A percentile compares a stretch with the other conserved stretches of the same genome.
Conservation (phyloP, 208 protist genomes). For the Leishmania arabica region DNA sequence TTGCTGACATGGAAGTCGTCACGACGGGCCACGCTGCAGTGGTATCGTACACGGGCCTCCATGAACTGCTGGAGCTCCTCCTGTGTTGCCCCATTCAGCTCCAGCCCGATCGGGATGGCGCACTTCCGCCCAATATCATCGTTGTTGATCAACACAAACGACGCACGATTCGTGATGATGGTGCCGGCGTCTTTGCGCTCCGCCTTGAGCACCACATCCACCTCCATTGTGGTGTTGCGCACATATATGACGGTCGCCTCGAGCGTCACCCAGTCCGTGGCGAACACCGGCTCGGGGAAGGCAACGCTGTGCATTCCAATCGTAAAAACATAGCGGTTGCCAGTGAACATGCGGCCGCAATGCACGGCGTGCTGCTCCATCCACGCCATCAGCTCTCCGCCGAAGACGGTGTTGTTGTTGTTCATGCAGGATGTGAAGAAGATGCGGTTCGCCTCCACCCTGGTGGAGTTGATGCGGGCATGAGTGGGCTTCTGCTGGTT, state of each 20-base stretch:
- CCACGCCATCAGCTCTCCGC: slow-evolving; percentile 91
- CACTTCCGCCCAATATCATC: slow-evolving; percentile 88
- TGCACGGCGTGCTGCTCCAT: slow-evolving; percentile 91
- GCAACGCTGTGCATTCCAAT: slow-evolving; percentile 90
- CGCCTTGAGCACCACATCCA: slow-evolving; percentile 76
- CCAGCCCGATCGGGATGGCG: slow-evolving; percentile 67
- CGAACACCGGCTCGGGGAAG: slow-evolving; percentile 85
- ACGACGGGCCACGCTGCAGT: slow-evolving; percentile 40
- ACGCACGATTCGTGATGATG: slow-evolving; percentile 83
- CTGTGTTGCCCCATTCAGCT: slow-evolving; percentile 61
- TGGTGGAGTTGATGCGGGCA: slow-evolving; percentile 56
- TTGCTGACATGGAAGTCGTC: slow-evolving; percentile 21
- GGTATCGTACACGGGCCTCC: slow-evolving; percentile 65
- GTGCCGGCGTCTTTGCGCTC: slow-evolving; percentile 51
- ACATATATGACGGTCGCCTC: slow-evolving; percentile 86
- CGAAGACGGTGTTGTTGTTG: slow-evolving; percentile 94
- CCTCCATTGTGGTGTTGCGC: slow-evolving; percentile 91
- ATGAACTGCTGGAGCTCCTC: slow-evolving; percentile 74
- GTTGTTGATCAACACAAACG: slow-evolving; percentile 85
- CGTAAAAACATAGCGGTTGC: slow-evolving; percentile 86
- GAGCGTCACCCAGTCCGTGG: slow-evolving; percentile 88
- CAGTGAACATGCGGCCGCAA: slow-evolving; percentile 89
- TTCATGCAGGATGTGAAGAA: slow-evolving; percentile 89
- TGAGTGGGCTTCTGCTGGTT: slow-evolving; percentile 64
- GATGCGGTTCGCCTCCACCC: slow-evolving; percentile 74